A percentile compares a stretch with the other conserved stretches of the same genome.
Evolutionary conservation across 345 rosid genomes (phyloP).

Genomic region (Garcia nutans): DNA sequence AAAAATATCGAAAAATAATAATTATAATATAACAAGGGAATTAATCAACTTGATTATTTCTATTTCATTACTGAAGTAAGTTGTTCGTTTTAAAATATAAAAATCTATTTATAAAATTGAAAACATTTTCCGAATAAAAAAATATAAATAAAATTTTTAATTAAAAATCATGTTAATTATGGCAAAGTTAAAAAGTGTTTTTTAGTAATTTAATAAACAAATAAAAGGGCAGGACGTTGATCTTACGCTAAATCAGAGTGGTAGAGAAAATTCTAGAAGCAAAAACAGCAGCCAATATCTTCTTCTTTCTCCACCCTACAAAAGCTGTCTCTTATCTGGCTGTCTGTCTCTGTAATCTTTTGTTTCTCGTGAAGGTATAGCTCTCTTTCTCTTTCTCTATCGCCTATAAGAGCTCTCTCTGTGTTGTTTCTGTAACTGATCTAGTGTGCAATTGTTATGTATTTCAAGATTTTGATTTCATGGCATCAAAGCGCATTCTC

Average conservation of each 20-base stretch:
- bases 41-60: no score
- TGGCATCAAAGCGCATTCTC: conserved; percentile 50
- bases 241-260: background rate
- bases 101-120: no score
- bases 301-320: background rate
- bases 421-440: background rate
- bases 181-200: no score
- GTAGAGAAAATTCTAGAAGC: background rate
- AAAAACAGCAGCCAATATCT: background rate
- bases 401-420: no score
- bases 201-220: no score
- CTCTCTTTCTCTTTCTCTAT: background rate
- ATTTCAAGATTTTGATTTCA: conserved; percentile 8
- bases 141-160: no score
- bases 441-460: background rate
- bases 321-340: background rate
- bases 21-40: no score
- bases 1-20: no score
- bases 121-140: no score
- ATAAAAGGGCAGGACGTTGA: background rate
- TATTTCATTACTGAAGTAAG: no score
- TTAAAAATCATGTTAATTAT: no score
- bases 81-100: no score
- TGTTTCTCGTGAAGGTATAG: background rate
- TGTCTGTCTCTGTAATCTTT: background rate